Evolutionary conservation across 2,329 filamentous ascomycete species (phyloP).

Genomic region (Neofusicoccum umdonicola): DNA sequence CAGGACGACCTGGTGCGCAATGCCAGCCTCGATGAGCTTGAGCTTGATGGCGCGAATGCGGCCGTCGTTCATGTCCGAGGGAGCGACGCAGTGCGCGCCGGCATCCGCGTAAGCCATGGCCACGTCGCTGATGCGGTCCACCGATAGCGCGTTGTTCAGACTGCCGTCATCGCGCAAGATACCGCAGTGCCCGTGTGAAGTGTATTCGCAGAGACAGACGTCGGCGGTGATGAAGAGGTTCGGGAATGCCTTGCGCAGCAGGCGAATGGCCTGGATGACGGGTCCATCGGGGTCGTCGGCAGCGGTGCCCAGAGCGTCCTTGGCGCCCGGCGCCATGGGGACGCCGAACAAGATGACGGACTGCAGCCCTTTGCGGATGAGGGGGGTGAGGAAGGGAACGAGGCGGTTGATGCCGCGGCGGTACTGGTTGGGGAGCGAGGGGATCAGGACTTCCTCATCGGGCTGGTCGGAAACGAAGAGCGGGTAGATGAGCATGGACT

Average conservation of each 20-base stretch:
- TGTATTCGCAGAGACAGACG: constrained; percentile 98
- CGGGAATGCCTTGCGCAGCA: constrained; percentile 82
- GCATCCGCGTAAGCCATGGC: constrained; percentile 95
- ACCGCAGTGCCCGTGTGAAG: constrained; percentile 94
- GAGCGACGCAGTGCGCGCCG: constrained; percentile 93
- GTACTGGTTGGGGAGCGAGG: constrained; percentile 85
- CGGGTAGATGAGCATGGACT: constrained; percentile 99
- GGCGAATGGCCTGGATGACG: constrained; percentile 80
- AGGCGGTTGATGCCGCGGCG: constrained; percentile 86
- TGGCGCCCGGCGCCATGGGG: constrained; percentile 73
- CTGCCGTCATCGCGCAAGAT: constrained; percentile 90
- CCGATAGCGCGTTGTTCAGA: constrained; percentile 88
- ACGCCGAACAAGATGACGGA: constrained; percentile 97
- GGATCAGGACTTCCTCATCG: constrained; percentile 86
- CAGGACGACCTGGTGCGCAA: constrained; percentile 84
- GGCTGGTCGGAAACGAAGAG: constrained; percentile 94
- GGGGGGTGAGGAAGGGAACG: constrained; percentile 77
- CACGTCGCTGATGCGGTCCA: constrained; percentile 95
- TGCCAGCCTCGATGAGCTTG: constrained; percentile 91
- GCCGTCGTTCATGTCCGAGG: constrained; percentile 98
- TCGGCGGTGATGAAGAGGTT: constrained; percentile 88
- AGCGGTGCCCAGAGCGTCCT: constrained; percentile 86
- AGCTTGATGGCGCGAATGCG: constrained; percentile 96
- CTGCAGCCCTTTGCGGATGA: constrained; percentile 83
- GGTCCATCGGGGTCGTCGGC: constrained; percentile 92